Conservation (phyloP, 257 asterid species). For the Solanum microdontum region DNA sequence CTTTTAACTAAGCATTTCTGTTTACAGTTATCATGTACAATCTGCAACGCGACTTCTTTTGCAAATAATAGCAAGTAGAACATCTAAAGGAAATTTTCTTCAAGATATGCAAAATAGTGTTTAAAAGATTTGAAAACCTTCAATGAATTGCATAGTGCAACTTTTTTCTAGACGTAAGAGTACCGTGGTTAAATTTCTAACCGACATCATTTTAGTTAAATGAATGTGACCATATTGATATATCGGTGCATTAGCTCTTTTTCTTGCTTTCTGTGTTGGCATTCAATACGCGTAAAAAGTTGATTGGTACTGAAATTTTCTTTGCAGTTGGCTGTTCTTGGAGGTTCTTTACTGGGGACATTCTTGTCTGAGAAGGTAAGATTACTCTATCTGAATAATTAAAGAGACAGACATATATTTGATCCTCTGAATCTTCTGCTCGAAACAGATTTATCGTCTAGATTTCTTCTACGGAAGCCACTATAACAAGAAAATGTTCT, state of each 20-base stretch:
- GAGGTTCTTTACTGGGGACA: conserved; percentile 90
- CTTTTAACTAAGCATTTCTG: background rate
- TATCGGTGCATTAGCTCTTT: background rate
- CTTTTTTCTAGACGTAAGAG: background rate
- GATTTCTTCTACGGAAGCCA: background rate
- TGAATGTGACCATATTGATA: background rate
- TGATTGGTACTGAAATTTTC: background rate
- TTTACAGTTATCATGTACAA: background rate
- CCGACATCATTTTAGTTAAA: too few relatives aligned
- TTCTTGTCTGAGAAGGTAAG: conserved; percentile 85
- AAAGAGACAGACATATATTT: background rate
- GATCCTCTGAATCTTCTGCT: background rate
- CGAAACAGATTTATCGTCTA: background rate
- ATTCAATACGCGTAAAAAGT: background rate
- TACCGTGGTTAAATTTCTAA: too few relatives aligned
- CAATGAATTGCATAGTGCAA: background rate
- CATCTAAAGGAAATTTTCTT: background rate
- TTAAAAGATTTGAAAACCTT: background rate
- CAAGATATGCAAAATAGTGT: background rate
- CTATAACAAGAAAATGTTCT: background rate
- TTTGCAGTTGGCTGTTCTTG: conserved; percentile 90
- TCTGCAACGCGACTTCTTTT: background rate
- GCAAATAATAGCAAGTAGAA: background rate
- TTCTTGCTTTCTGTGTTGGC: background rate
- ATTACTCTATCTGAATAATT: background rate